These are phyloP conservation scores for Pisolithus albus DNA, from an alignment of 768 basidiomycete species.

Conservation along the genomic window DNA sequence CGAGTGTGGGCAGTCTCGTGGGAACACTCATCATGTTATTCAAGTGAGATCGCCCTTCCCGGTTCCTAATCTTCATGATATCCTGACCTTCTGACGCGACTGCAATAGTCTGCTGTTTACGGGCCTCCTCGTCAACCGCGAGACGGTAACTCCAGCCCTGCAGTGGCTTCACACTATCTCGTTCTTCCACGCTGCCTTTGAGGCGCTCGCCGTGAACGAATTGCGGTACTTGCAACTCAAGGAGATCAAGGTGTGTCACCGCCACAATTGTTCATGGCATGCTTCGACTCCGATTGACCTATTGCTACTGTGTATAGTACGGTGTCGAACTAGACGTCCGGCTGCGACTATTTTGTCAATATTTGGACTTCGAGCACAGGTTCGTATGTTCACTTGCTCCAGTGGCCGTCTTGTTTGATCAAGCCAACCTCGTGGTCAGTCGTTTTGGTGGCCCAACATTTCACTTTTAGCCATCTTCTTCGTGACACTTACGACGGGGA, in stretches of 20 bases:
- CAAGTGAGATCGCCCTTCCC: conserved; percentile 59
- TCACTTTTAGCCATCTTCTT: conserved; percentile 83
- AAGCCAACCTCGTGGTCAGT: conserved; percentile 33
- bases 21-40: conserved; percentile 96
- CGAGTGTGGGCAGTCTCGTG: conserved; percentile 85
- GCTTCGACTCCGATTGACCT: too few relatives aligned
- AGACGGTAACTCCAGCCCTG: conserved; percentile 63
- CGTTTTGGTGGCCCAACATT: conserved; percentile 99
- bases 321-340: conserved; percentile 96
- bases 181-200: conserved; percentile 99
- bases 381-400: conserved; percentile 14
- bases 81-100: conserved; percentile 4
- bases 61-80: neutral
- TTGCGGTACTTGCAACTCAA: conserved; percentile 88
- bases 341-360: conserved; percentile 92
- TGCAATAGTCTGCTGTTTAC: conserved; percentile 80
- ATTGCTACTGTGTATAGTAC: conserved; percentile 45
- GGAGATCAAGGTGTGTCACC: conserved; percentile 66
- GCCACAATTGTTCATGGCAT: neutral
- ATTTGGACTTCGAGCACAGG: conserved; percentile 89
- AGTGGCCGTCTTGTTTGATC: neutral
- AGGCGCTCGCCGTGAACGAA: conserved; percentile 97
- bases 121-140: conserved; percentile 90
- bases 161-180: conserved; percentile 88
- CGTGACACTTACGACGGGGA: conserved; percentile 64